Conservation (phyloP, 306 rosid species). For the Gastrolobium bilobum region DNA sequence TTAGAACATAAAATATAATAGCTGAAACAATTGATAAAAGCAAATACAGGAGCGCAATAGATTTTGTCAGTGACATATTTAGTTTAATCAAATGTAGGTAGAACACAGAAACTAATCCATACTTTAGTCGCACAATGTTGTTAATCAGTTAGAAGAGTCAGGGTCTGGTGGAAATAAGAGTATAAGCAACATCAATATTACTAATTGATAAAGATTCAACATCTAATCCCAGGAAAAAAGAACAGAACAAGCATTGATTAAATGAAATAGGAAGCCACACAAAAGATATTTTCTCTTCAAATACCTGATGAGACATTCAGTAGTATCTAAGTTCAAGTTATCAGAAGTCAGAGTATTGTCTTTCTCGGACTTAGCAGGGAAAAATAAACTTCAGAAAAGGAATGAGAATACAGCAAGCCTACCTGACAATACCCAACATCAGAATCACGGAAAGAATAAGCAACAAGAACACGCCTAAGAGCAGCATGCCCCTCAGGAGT, state of each 20-base stretch:
- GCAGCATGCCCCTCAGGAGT: slow-evolving; percentile 95
- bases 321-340: background rate
- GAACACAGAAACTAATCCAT: slow-evolving; percentile 5
- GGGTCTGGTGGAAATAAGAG: slow-evolving; percentile 21
- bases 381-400: background rate
- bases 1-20: background rate
- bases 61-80: background rate
- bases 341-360: background rate
- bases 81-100: background rate
- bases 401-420: slow-evolving; percentile 33
- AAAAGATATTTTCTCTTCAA: slow-evolving; percentile 19
- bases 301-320: slow-evolving; percentile 9
- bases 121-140: background rate
- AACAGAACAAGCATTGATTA: background rate
- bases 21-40: slow-evolving; percentile 1
- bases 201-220: slow-evolving; percentile 12
- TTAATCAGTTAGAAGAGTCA: background rate
- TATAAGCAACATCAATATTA: slow-evolving; percentile 25
- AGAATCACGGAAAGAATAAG: slow-evolving; percentile 98
- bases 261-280: background rate
- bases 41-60: background rate
- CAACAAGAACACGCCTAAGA: slow-evolving; percentile 95
- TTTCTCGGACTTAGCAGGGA: background rate
- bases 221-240: background rate
- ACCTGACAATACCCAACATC: slow-evolving; percentile 99